Percentiles rank a stretch among this genome's conserved stretches.
These are phyloP conservation scores for Arthrobotrys pseudoclavata DNA, from an alignment of 2,329 filamentous ascomycete genomes.

Conservation along the genomic window DNA sequence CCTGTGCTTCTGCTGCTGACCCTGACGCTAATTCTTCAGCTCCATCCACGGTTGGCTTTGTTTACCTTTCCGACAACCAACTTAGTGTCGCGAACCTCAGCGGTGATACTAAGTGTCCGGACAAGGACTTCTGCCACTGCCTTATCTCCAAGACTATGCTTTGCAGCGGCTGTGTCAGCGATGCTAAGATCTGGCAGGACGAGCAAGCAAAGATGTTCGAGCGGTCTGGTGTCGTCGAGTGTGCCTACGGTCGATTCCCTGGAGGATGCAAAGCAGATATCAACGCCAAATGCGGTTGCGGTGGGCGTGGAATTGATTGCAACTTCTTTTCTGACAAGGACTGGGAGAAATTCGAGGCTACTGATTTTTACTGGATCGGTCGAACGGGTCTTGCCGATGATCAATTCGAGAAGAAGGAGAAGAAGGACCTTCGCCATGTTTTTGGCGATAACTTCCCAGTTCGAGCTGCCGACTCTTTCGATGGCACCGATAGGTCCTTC, in stretches of 20 bases:
- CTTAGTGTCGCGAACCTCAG: constrained; percentile 55
- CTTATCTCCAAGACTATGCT: constrained; percentile 59
- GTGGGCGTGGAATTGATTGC: constrained; percentile 53
- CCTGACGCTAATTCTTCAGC: constrained; percentile 20
- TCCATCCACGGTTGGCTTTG: constrained; percentile 41
- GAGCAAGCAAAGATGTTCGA: constrained; percentile 45
- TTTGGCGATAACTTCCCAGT: constrained; percentile 58
- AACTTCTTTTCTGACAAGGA: constrained; percentile 56
- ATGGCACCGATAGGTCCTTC: constrained; percentile 33
- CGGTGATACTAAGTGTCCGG: constrained; percentile 44
- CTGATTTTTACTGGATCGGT: constrained; percentile 57
- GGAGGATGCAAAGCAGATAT: constrained; percentile 54
- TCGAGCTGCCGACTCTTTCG: constrained; percentile 43
- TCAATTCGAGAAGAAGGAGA: constrained; percentile 55
- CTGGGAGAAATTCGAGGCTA: constrained; percentile 55
- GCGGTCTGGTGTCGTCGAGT: constrained; percentile 44
- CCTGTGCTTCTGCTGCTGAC: neutral
- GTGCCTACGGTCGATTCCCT: constrained; percentile 56
- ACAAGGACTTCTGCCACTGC: constrained; percentile 55
- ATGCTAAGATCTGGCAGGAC: constrained; percentile 45
- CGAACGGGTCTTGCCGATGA: constrained; percentile 39
- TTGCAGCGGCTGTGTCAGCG: constrained; percentile 38
- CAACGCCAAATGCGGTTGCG: constrained; percentile 48
- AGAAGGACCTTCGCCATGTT: constrained; percentile 55
- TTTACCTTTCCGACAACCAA: constrained; percentile 46